Conservation (phyloP, 495 filamentous ascomycete genomes). For the Xylaria intraflava region DNA sequence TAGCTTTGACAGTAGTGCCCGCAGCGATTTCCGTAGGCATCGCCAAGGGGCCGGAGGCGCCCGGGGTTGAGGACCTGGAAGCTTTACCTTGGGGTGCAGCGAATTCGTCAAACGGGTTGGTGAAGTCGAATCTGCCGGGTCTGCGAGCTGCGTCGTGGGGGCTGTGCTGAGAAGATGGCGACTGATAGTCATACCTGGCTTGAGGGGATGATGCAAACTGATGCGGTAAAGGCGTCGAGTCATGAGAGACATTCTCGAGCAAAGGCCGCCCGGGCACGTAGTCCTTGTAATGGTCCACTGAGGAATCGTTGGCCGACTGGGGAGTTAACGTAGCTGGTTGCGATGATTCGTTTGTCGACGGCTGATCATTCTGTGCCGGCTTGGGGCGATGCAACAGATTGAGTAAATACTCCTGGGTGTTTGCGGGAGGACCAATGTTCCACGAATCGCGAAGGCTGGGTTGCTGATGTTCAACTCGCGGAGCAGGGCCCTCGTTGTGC, state of each 20-base stretch:
- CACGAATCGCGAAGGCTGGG: constrained; percentile 24
- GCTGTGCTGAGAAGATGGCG: constrained; percentile 35
- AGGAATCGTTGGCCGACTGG: constrained; percentile 29
- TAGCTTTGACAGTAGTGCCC: constrained; percentile 26
- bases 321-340: constrained; percentile 35
- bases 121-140: constrained; percentile 20
- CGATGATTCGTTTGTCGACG: constrained; percentile 32
- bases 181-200: constrained; percentile 30
- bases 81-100: constrained; percentile 27
- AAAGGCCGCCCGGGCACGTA: constrained; percentile 14
- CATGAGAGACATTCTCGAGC: constrained; percentile 13
- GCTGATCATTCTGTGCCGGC: constrained; percentile 41
- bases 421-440: constrained; percentile 37
- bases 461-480: constrained; percentile 28
- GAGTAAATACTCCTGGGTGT: constrained; percentile 48
- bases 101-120: constrained; percentile 30
- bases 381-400: constrained; percentile 49
- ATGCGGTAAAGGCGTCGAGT: constrained; percentile 13
- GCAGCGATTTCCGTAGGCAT: constrained; percentile 21
- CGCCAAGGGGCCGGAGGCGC: constrained; percentile 19
- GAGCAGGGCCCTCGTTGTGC: constrained; percentile 28
- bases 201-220: constrained; percentile 27
- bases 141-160: constrained; percentile 24
- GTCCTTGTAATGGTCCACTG: constrained; percentile 19
- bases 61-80: constrained; percentile 38